Conservation (phyloP, 192 early-diverging fungal genomes). For the Linderina pennispora region DNA sequence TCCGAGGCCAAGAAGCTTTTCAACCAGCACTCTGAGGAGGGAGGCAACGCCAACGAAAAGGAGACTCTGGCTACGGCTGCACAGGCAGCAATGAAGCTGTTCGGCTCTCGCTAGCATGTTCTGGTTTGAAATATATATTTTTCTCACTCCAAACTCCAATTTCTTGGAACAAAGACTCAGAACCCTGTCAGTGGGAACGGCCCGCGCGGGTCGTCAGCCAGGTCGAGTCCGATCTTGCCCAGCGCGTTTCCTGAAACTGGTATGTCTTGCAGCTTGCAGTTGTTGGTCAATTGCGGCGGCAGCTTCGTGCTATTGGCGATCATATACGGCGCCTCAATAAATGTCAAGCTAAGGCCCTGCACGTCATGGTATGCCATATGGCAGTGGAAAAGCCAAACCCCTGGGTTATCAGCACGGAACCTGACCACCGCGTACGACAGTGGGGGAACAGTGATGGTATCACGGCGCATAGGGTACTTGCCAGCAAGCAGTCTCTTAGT, state of each 20-base stretch:
- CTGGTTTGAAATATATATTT: background rate
- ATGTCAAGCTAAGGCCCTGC: slow-evolving; percentile 60
- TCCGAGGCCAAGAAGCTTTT: slow-evolving; percentile 38
- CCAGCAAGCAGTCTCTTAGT: slow-evolving; percentile 9
- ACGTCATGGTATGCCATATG: slow-evolving; percentile 60
- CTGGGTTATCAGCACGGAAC: slow-evolving; percentile 78
- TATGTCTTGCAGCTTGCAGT: slow-evolving; percentile 59
- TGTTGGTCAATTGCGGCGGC: slow-evolving; percentile 48
- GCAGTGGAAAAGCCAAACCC: slow-evolving; percentile 83
- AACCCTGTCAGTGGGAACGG: slow-evolving; percentile 38
- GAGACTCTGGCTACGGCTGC: slow-evolving; percentile 42
- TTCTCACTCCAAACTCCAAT: background rate
- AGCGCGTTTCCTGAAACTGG: slow-evolving; percentile 65
- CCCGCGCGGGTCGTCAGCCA: slow-evolving; percentile 50
- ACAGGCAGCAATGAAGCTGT: slow-evolving; percentile 39
- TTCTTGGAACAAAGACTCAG: background rate
- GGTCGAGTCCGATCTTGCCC: slow-evolving; percentile 61
- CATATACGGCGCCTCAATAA: slow-evolving; percentile 65
- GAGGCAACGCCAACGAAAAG: slow-evolving; percentile 32
- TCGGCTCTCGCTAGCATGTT: slow-evolving; percentile 8
- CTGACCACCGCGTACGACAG: slow-evolving; percentile 59
- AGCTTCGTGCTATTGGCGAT: slow-evolving; percentile 43
- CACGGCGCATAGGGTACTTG: slow-evolving; percentile 51
- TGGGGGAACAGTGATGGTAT: slow-evolving; percentile 63
- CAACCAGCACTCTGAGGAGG: slow-evolving; percentile 21